Percentiles rank a stretch among this genome's conserved stretches.
phyloP scores from a whole-genome alignment of 176 grass and related monocot genomes.

The Puya raimondii region DNA sequence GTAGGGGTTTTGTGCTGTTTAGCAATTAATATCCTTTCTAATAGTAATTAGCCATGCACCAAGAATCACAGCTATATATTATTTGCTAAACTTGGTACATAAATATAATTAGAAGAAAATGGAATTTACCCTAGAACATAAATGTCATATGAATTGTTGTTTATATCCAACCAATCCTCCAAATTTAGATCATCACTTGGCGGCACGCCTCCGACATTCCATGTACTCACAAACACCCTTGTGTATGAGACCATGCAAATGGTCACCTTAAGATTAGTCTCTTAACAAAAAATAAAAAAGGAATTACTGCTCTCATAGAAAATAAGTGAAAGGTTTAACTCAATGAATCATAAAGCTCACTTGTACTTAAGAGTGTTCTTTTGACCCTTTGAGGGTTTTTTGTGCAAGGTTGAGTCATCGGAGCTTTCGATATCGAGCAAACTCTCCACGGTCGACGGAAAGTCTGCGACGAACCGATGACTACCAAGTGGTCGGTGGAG shows the following conservation, averaged over 20 bases:
- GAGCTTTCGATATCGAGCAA: slow-evolving; percentile 15
- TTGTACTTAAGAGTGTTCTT: slow-evolving; percentile 57
- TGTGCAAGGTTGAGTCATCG: slow-evolving; percentile 35
- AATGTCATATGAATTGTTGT: slow-evolving; percentile 54
- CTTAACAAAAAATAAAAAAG: not conserved
- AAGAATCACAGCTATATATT: too few relatives aligned
- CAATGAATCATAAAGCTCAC: slow-evolving; percentile 27
- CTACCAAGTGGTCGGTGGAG: slow-evolving; percentile 37
- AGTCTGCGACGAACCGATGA: slow-evolving; percentile 39
- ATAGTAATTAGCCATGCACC: too few relatives aligned
- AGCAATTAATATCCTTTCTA: too few relatives aligned
- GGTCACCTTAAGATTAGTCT: slow-evolving; percentile 10
- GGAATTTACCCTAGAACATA: slow-evolving; percentile 81
- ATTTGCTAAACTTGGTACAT: not conserved
- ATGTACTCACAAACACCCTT: slow-evolving; percentile 82
- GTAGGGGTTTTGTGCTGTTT: too few relatives aligned
- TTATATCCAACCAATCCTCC: slow-evolving; percentile 77
- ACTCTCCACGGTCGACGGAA: slow-evolving; percentile 16
- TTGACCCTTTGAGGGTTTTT: slow-evolving; percentile 24
- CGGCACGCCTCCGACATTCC: slow-evolving; percentile 71
- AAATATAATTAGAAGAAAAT: slow-evolving; percentile 1
- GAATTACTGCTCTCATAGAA: too few relatives aligned
- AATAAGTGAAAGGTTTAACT: not conserved
- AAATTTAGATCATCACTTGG: slow-evolving; percentile 65
- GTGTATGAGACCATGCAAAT: not conserved